Conservation (phyloP, 208 protist species). For the Leishmania turanica region DNA sequence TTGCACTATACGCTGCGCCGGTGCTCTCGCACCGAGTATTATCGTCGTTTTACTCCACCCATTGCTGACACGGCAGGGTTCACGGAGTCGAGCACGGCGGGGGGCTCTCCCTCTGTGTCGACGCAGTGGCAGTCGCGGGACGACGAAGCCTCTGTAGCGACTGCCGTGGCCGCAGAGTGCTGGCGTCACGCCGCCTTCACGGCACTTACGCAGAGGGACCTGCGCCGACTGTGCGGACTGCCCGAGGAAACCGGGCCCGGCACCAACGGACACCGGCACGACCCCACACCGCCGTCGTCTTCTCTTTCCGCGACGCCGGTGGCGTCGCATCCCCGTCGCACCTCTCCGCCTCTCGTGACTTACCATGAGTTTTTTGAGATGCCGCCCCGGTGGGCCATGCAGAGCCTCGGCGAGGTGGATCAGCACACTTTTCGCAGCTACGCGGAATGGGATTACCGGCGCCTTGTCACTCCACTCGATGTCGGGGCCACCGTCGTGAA, state of each 20-base stretch:
- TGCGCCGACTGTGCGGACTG: conserved; percentile 14
- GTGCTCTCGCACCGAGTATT: conserved; percentile 26
- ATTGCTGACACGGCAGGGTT: background rate
- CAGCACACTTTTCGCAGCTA: background rate
- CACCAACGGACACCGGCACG: background rate
- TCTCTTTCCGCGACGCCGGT: background rate
- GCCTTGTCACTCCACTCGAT: conserved; percentile 51
- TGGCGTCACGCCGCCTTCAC: conserved; percentile 26
- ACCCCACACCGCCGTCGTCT: background rate
- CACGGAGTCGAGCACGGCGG: background rate
- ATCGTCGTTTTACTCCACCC: background rate
- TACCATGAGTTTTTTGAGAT: conserved; percentile 51
- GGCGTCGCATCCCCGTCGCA: background rate
- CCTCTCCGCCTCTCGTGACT: conserved; percentile 12
- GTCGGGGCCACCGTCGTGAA: conserved; percentile 29
- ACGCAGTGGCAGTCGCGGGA: conserved; percentile 15
- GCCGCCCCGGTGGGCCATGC: conserved; percentile 70
- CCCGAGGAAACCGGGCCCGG: background rate
- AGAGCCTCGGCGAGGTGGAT: conserved; percentile 47
- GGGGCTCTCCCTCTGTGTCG: background rate
- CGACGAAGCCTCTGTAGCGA: conserved; percentile 6
- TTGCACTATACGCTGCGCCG: conserved; percentile 27
- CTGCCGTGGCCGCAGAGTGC: conserved; percentile 20
- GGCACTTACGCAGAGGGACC: conserved; percentile 10
- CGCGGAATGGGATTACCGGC: conserved; percentile 13